Evolutionary conservation across 495 filamentous ascomycete genomes (phyloP).

Genomic region (Bombardia bombarda): DNA sequence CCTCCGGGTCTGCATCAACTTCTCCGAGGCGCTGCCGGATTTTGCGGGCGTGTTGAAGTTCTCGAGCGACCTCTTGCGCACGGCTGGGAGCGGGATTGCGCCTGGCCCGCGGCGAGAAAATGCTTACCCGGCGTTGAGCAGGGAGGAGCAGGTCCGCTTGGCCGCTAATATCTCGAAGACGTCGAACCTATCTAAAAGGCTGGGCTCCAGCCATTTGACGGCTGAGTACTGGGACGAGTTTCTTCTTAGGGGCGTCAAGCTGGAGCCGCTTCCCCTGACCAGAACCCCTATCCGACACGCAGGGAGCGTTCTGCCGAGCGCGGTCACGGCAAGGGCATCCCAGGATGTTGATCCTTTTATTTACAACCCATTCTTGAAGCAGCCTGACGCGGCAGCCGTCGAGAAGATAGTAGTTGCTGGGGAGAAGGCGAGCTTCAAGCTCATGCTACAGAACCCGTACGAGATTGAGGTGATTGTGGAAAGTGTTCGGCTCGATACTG

Average conservation of each 20-base stretch:
- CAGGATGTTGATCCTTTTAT: conserved; percentile 77
- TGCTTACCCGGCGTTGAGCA: conserved; percentile 55
- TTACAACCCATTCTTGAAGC: conserved; percentile 80
- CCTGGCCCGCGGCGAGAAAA: conserved; percentile 53
- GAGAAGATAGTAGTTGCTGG: conserved; percentile 67
- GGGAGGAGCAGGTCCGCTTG: conserved; percentile 78
- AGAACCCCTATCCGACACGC: conserved; percentile 62
- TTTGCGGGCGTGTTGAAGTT: conserved; percentile 81
- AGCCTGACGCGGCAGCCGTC: conserved; percentile 43
- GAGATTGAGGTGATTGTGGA: conserved; percentile 90
- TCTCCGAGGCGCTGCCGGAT: conserved; percentile 89
- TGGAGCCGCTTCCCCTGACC: conserved; percentile 41
- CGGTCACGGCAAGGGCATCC: conserved; percentile 41
- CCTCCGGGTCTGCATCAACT: conserved; percentile 73
- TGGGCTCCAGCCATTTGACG: conserved; percentile 60
- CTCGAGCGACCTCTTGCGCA: conserved; percentile 73
- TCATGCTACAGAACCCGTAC: conserved; percentile 88
- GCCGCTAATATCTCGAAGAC: conserved; percentile 79
- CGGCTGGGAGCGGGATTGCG: conserved; percentile 71
- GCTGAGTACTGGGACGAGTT: conserved; percentile 97
- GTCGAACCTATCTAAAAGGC: conserved; percentile 59
- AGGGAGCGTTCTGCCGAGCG: conserved; percentile 60
- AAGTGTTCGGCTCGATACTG: conserved; percentile 62
- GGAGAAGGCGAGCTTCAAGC: conserved; percentile 65
- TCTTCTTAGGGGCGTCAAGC: conserved; percentile 70